These are phyloP conservation scores for Colletotrichum musae DNA, from an alignment of 2,329 filamentous ascomycete species.

Conservation along the genomic window DNA sequence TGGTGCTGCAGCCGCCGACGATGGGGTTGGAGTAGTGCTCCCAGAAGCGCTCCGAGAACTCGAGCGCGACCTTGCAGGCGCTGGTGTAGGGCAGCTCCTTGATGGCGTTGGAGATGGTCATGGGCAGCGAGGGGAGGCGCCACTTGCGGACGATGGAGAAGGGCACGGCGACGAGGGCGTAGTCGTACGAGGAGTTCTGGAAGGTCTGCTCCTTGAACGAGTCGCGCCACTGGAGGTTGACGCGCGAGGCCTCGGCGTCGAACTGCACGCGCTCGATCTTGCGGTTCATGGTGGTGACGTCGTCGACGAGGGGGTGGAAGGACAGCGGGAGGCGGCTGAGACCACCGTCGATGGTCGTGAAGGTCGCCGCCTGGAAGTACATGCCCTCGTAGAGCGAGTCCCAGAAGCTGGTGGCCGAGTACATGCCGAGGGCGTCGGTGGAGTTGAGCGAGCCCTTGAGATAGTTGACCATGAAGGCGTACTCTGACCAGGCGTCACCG, in stretches of 20 bases:
- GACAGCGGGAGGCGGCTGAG: slow-evolving; percentile 71
- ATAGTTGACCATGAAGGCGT: slow-evolving; percentile 72
- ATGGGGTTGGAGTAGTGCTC: slow-evolving; percentile 68
- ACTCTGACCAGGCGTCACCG: slow-evolving; percentile 76
- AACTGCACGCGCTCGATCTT: slow-evolving; percentile 71
- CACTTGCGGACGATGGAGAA: slow-evolving; percentile 76
- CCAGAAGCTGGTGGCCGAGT: slow-evolving; percentile 61
- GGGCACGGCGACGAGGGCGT: slow-evolving; percentile 75
- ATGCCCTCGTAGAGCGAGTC: slow-evolving; percentile 67
- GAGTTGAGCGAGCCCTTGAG: slow-evolving; percentile 68
- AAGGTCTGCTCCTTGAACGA: slow-evolving; percentile 55
- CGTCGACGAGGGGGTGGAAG: slow-evolving; percentile 73
- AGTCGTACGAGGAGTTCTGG: slow-evolving; percentile 72
- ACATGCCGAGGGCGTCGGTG: slow-evolving; percentile 57
- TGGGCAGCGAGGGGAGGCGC: slow-evolving; percentile 64
- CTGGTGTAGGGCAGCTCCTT: slow-evolving; percentile 58
- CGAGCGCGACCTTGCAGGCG: slow-evolving; percentile 74
- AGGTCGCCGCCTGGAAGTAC: slow-evolving; percentile 72
- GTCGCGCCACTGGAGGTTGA: slow-evolving; percentile 71
- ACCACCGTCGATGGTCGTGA: slow-evolving; percentile 75
- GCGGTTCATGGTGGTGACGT: slow-evolving; percentile 69
- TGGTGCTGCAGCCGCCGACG: slow-evolving; percentile 72
- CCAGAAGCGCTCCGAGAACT: slow-evolving; percentile 77
- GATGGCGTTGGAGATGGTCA: slow-evolving; percentile 63
- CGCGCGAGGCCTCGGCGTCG: slow-evolving; percentile 63